Percentiles rank a stretch among this genome's conserved stretches.
phyloP scores from a whole-genome alignment of 2,329 filamentous ascomycete species.

The Monilinia vaccinii-corymbosi region DNA sequence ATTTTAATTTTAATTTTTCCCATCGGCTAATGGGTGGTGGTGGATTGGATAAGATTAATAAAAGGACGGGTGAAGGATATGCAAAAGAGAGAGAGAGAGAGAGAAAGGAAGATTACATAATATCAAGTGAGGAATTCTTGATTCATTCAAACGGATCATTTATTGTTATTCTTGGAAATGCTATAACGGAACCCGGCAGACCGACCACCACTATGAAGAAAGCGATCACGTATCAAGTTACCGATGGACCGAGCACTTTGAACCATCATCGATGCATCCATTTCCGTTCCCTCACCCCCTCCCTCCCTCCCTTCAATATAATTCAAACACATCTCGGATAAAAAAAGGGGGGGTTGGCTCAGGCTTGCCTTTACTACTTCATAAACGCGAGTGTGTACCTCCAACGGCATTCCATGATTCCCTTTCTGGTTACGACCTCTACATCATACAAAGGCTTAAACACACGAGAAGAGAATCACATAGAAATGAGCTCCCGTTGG shows the following conservation, averaged over 20 bases:
- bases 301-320: too few relatives aligned
- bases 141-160: neutral
- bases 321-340: neutral
- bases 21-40: too few relatives aligned
- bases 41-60: too few relatives aligned
- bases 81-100: too few relatives aligned
- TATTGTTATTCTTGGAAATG: too few relatives aligned
- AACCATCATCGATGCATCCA: neutral
- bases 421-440: constrained; percentile 29
- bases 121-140: neutral
- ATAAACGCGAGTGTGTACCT: constrained; percentile 20
- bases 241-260: neutral
- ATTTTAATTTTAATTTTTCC: too few relatives aligned
- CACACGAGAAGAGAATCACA: constrained; percentile 8
- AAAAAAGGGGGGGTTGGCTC: constrained; percentile 34
- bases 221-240: neutral
- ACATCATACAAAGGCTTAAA: constrained; percentile 37
- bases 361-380: constrained; percentile 53
- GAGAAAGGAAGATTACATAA: neutral
- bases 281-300: neutral
- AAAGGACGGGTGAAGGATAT: too few relatives aligned
- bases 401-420: constrained; percentile 21
- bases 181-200: too few relatives aligned
- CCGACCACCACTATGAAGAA: too few relatives aligned
- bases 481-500: constrained; percentile 24